Evolutionary conservation across 2,329 filamentous ascomycete species (phyloP), one percentile per base, ranked within the genome.

Genomic region (Biscogniauxia marginata): DNA sequence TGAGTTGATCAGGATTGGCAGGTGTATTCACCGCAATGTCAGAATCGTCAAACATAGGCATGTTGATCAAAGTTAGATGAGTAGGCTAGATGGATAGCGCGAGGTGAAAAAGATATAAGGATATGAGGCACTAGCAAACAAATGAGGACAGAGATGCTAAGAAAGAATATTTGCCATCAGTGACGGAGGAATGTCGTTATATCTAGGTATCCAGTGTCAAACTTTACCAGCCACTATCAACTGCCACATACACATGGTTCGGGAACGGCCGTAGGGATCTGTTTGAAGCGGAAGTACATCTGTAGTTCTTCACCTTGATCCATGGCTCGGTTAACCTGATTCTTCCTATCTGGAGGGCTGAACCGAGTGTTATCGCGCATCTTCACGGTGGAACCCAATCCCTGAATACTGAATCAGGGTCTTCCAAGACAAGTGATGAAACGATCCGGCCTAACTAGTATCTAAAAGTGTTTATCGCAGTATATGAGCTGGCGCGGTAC

Each of bases 11-110:
- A 54, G 57, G 50, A 56, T 59, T 58, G 52, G 57, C 59, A 46
- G 62, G 63, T 49, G 73, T 61, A 25, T 79, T 70, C 45, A 75
- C 74, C 54, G 70, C 75, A 60, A 84, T 76, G 64, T 85, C 82
- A 60, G 76, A 73, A 61, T 87, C 82, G 60, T 86, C 82, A 67
- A 82, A 83, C 63, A 77, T 74, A 75, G 84, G 77, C 84, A 88
- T 87, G 59, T 62, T 84, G 75, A 62, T 57, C 50, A 55, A 65
- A 58, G 52, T 57, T 21, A 62, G 54, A 24, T 22, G 48, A 21
- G 25, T 16, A 44, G 24, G 50, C 34, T 52, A 25, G 16, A 52
- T 25, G 39, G 48, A 48, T 39, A n/a, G n/a, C n/a, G n/a, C n/a
- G n/a, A n/a, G 34, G 20, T 25, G 19, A 24, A 43, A 25, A 48